Evolutionary conservation across 2,329 filamentous ascomycete species (phyloP), one percentile per base, ranked within the genome.

Genomic region (Xylaria sp.): DNA sequence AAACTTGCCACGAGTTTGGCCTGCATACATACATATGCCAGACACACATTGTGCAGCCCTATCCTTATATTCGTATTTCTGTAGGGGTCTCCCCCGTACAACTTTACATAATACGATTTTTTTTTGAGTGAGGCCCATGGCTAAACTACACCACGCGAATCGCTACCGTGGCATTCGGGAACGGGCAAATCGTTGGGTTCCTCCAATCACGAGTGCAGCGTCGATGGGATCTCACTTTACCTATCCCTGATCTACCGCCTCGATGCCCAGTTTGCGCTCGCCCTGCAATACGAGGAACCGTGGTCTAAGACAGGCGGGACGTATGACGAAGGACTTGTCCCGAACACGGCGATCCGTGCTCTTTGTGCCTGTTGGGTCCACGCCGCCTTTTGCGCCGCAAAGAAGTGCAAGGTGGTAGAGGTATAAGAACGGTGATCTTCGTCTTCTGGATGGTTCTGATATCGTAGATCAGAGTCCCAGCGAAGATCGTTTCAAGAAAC

Each of bases 201-300:
- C 53, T 42, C 59, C 53, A 58, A 57, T 62, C 49, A 45, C 15
- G 29, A 33, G 31, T 27, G 44, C 44, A 31, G 59, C 15, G 17
- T 51, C 11, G 31, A 54, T 5, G 20, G 25, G 27, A 51, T 22
- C 31, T 22, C 38, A 31, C 58, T 36, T 54, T 56, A 42, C 58
- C 13, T 49, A 44, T 58, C 53, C 55, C 51, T 44, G 61, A 49
- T 29, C 45, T 44, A 25, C 29, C 47, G 49, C 44, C n/a, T 27
- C 42, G 13, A 47, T 17, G 22, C 42, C 44, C 22, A 39, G 54
- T 27, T 42, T 54, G 29, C 44, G 27, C 29, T 53, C 33, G 44
- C 27, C 45, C 39, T 50, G 51, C 20, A 60, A 67, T 67, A 67
- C 65, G 65, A 67, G 57, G 57, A 61, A 50, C 27, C 25, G 22